Base-by-base conservation (phyloP, 75 land plant species). In the Adiantum capillusveneris region DNA sequence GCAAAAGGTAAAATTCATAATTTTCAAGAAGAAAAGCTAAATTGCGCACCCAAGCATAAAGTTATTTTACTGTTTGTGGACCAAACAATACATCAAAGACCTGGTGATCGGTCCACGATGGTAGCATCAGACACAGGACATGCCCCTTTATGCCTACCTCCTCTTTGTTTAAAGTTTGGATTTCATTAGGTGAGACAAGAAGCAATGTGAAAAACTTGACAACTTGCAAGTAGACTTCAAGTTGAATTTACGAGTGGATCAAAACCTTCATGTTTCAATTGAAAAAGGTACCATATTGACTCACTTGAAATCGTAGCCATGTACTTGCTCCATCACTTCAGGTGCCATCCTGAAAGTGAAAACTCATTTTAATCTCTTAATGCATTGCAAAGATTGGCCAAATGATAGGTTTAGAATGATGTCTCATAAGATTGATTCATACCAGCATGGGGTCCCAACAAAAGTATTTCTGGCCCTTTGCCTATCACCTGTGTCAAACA, bases 391-490 rank as follows among this genome's bases (percentile, higher is more conserved):
- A n/a, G n/a, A n/a, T n/a, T n/a, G n/a, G n/a, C n/a, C n/a, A n/a
- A n/a, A n/a, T n/a, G n/a, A n/a, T n/a, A n/a, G n/a, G n/a, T n/a
- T 41, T 41, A 41, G 14, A 41, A 41, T 41, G 14, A 9, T 14
- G 14, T 41, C 12, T 41, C 14, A 41, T 14, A 41, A 41, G 14
- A 41, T 14, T 9, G 28, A 58, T 37, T 50, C 58, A 42, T 65
- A 91, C 98, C 98, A 93, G 83, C 98, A 93, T 34, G 98, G 98
- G 11, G 98, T 93, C 39, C 98, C 98, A 34, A 85, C 90, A 73
- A 93, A 93, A 31, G 98, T 93, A 59, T 85, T 88, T 62, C 98
- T 81, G 26, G 96, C 69, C 20, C 98, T 79, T 64, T 93, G 95
- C 25, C 98, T 65, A 69, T 93, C 98, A 27, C 98, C 98, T 56